Evolutionary conservation across 768 basidiomycete genomes (phyloP).

Genomic region (Thelephora ganbajun): DNA sequence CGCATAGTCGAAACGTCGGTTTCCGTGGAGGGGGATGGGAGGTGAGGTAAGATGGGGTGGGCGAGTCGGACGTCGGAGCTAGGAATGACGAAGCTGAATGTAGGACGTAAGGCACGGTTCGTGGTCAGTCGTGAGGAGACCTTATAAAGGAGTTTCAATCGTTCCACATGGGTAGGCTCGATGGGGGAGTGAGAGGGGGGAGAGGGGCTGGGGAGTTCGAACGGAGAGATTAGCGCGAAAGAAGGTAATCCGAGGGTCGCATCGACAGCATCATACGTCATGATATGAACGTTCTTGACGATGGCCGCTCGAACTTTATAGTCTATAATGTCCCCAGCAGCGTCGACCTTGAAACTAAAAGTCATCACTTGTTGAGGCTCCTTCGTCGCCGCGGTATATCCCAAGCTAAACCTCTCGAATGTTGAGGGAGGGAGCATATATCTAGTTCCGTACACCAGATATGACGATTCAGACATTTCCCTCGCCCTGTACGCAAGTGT

Average conservation of each 20-base stretch:
- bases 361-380: constrained; percentile 49
- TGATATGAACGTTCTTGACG: constrained; percentile 47
- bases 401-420: constrained; percentile 37
- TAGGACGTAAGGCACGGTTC: constrained; percentile 8
- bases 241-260: constrained; percentile 21
- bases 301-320: constrained; percentile 57
- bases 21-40: neutral
- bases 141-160: constrained; percentile 19
- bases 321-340: constrained; percentile 52
- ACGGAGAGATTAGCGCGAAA: constrained; percentile 23
- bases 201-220: too few species aligned
- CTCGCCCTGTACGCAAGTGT: constrained; percentile 44
- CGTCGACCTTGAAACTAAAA: constrained; percentile 63
- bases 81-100: constrained; percentile 14
- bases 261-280: constrained; percentile 64
- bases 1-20: neutral
- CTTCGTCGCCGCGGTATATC: constrained; percentile 10
- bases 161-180: constrained; percentile 8
- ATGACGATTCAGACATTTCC: constrained; percentile 35
- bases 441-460: constrained; percentile 48
- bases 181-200: constrained; percentile 3
- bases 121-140: constrained; percentile 8
- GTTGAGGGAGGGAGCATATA: constrained; percentile 64
- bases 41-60: constrained; percentile 16
- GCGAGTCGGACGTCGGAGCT: constrained; percentile 15